These are phyloP conservation scores for Geotrichum armillariae DNA, from an alignment of 1,139 yeast genomes.

Conservation along the genomic window DNA sequence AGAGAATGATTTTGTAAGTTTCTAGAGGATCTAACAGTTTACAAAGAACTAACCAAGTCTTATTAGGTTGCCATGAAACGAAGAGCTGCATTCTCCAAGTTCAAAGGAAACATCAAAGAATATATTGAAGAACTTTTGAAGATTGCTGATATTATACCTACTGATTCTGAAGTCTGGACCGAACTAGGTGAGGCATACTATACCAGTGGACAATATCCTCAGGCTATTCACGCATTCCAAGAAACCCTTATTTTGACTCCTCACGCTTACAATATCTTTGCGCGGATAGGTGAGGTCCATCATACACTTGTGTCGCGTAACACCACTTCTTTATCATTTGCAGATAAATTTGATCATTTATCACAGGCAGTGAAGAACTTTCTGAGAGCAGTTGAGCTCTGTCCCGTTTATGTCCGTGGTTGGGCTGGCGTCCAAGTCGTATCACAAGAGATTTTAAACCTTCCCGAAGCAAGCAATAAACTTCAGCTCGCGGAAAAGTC, in stretches of 20 bases:
- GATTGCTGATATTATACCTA: conserved; percentile 59
- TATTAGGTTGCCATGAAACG: conserved; percentile 38
- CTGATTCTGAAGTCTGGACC: conserved; percentile 75
- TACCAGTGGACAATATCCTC: conserved; percentile 60
- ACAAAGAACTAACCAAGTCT: not conserved
- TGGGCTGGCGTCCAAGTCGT: conserved; percentile 71
- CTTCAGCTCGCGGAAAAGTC: conserved; percentile 1
- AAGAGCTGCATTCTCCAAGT: conserved; percentile 38
- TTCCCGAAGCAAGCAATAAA: conserved; percentile 24
- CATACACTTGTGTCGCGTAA: conserved; percentile 29
- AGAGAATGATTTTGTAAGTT: conserved; percentile 36
- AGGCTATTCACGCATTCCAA: conserved; percentile 64
- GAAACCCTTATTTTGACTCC: conserved; percentile 72
- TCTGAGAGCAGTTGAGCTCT: conserved; percentile 71
- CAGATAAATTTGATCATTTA: conserved; percentile 28
- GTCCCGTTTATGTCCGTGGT: conserved; percentile 64
- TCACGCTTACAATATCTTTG: conserved; percentile 69
- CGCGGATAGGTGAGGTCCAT: conserved; percentile 56
- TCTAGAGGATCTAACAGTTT: not conserved
- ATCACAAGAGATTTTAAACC: conserved; percentile 34
- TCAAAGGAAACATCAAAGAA: conserved; percentile 35
- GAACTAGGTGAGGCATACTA: conserved; percentile 68
- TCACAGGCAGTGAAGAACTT: conserved; percentile 53
- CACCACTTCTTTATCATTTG: conserved; percentile 20
- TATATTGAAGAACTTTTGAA: conserved; percentile 53